phyloP scores from a whole-genome alignment of 2,329 filamentous ascomycete genomes.

The Fusarium sp. region DNA sequence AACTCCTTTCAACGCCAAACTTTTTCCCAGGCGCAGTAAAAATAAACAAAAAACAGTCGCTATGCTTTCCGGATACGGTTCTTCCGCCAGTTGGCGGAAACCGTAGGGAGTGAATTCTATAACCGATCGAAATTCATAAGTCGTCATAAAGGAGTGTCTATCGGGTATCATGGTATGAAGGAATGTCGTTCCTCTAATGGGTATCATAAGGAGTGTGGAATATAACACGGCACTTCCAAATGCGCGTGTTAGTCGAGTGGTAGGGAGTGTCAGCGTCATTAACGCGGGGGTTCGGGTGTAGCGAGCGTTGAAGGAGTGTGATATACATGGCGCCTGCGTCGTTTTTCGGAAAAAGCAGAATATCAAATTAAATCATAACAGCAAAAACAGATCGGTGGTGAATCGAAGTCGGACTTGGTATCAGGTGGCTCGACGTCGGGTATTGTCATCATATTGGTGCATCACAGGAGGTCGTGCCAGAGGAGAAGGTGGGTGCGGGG shows the following conservation, averaged over 20 bases:
- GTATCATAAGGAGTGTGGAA: constrained; percentile 51
- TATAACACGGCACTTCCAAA: constrained; percentile 49
- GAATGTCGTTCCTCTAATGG: constrained; percentile 43
- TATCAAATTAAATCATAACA: constrained; percentile 31
- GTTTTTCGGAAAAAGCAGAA: constrained; percentile 41
- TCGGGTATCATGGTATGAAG: constrained; percentile 50
- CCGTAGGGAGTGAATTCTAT: constrained; percentile 62
- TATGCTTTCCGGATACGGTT: constrained; percentile 64
- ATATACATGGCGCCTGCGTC: constrained; percentile 53
- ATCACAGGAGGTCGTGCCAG: constrained; percentile 50
- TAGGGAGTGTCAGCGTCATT: constrained; percentile 50
- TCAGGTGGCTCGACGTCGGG: constrained; percentile 51
- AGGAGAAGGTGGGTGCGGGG: constrained; percentile 52
- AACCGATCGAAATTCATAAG: constrained; percentile 51
- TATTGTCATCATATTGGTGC: constrained; percentile 49
- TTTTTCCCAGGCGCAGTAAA: constrained; percentile 42
- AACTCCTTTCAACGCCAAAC: constrained; percentile 44
- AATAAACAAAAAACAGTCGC: constrained; percentile 57
- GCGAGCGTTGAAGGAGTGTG: constrained; percentile 54
- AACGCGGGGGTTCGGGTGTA: constrained; percentile 46
- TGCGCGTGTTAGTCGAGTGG: constrained; percentile 23
- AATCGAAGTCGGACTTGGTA: constrained; percentile 34
- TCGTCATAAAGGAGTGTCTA: constrained; percentile 54
- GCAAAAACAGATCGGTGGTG: constrained; percentile 27
- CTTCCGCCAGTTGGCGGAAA: constrained; percentile 51